These are phyloP conservation scores for Houttuynia cordata DNA, from an alignment of 164 flowering plant genomes.

Conservation along the genomic window DNA sequence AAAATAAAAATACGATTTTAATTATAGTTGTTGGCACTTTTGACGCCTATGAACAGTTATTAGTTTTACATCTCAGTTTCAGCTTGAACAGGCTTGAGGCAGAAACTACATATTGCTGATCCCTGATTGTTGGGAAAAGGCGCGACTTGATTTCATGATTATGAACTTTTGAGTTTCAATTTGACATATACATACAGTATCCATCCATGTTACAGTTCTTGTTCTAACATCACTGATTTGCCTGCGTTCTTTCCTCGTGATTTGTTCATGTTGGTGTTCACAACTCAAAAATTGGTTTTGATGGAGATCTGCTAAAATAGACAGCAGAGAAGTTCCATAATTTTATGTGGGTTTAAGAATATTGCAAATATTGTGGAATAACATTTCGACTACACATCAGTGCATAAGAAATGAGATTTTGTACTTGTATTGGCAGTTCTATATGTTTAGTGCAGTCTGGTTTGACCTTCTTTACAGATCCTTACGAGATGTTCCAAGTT, in stretches of 20 bases:
- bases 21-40: not conserved
- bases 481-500: not conserved
- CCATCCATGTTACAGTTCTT: not conserved
- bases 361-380: not conserved
- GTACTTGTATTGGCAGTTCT: not conserved
- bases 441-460: not conserved
- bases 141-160: too few relatives aligned
- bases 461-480: not conserved
- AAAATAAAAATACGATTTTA: not conserved
- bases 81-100: too few relatives aligned
- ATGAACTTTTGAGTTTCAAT: not conserved
- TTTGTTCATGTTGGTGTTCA: not conserved
- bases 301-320: too few relatives aligned
- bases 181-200: not conserved
- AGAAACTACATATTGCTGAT: too few relatives aligned
- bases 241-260: not conserved
- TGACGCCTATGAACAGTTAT: not conserved
- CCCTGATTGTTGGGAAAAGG: too few relatives aligned
- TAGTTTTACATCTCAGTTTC: too few relatives aligned
- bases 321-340: not conserved
- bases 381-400: not conserved
- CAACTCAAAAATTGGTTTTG: not conserved
- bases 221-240: not conserved
- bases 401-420: not conserved
- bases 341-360: not conserved